Percentiles rank a stretch among this genome's conserved stretches.
These are phyloP conservation scores for Phytopythium montanum DNA, from an alignment of 352 stramenopile genomes.

Conservation along the genomic window DNA sequence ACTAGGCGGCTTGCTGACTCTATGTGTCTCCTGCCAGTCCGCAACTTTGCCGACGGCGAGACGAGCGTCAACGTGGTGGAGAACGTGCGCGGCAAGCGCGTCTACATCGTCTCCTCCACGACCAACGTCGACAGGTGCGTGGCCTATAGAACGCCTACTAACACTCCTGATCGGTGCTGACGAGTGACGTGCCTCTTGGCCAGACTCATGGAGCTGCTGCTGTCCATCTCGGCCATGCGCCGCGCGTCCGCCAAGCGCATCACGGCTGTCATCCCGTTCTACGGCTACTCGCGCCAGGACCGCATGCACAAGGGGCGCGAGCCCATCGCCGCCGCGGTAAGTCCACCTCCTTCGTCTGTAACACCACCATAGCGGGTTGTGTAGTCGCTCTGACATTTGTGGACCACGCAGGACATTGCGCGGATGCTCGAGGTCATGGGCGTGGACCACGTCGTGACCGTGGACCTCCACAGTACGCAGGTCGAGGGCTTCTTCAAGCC, in stretches of 20 bases:
- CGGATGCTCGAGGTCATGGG: conserved; percentile 90
- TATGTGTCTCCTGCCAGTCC: conserved; percentile 22
- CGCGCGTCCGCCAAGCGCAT: conserved; percentile 85
- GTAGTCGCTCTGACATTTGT: no score
- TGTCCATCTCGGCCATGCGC: conserved; percentile 83
- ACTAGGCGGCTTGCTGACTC: neutral
- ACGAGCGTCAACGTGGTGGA: conserved; percentile 75
- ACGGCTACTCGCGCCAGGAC: conserved; percentile 84
- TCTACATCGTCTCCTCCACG: conserved; percentile 87
- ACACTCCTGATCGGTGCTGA: conserved; percentile 1
- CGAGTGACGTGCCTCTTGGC: neutral
- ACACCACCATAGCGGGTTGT: no score
- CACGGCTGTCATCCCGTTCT: conserved; percentile 85
- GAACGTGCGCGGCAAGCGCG: conserved; percentile 73
- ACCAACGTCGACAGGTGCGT: conserved; percentile 79
- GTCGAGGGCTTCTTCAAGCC: conserved; percentile 89
- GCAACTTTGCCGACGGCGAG: conserved; percentile 83
- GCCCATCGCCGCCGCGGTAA: conserved; percentile 70
- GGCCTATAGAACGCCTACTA: no score
- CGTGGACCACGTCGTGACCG: conserved; percentile 84
- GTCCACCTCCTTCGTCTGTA: neutral
- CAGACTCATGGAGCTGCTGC: conserved; percentile 80
- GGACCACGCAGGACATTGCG: conserved; percentile 54
- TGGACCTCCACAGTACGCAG: conserved; percentile 86
- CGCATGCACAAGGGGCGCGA: conserved; percentile 83